Conservation (phyloP, 1,284 basidiomycete genomes). For the Dichomitus squalens region DNA sequence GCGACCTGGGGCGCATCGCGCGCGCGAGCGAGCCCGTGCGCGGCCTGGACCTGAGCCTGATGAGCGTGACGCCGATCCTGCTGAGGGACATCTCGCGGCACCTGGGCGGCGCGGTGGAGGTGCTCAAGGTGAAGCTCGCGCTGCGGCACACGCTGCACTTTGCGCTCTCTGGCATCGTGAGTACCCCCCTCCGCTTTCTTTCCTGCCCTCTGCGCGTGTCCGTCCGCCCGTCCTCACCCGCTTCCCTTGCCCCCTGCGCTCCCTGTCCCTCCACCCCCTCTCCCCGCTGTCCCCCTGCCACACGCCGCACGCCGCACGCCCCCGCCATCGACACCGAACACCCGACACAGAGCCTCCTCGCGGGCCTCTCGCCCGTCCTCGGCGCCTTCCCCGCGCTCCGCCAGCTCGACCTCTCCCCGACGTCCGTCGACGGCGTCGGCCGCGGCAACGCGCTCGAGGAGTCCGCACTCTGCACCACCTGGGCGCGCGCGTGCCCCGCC, state of each 20-base stretch:
- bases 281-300: neutral
- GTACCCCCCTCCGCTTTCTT: conserved; percentile 35
- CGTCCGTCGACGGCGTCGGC: conserved; percentile 44
- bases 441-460: conserved; percentile 51
- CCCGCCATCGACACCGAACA: no score
- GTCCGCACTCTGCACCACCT: conserved; percentile 51
- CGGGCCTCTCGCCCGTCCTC: conserved; percentile 41
- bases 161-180: conserved; percentile 65
- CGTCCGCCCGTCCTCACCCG: conserved; percentile 5
- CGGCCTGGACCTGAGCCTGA: conserved; percentile 57
- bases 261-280: neutral
- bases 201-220: neutral
- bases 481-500: conserved; percentile 55
- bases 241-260: neutral
- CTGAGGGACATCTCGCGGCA: conserved; percentile 56
- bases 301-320: neutral
- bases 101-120: conserved; percentile 47
- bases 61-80: conserved; percentile 57
- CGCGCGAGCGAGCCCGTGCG: conserved; percentile 48
- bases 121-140: conserved; percentile 58
- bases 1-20: conserved; percentile 53
- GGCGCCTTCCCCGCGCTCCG: conserved; percentile 37
- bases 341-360: conserved; percentile 37
- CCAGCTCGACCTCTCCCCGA: conserved; percentile 59
- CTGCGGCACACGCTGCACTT: conserved; percentile 66